Conservation (phyloP, 306 rosid species). For the Citrullus colocynthis region DNA sequence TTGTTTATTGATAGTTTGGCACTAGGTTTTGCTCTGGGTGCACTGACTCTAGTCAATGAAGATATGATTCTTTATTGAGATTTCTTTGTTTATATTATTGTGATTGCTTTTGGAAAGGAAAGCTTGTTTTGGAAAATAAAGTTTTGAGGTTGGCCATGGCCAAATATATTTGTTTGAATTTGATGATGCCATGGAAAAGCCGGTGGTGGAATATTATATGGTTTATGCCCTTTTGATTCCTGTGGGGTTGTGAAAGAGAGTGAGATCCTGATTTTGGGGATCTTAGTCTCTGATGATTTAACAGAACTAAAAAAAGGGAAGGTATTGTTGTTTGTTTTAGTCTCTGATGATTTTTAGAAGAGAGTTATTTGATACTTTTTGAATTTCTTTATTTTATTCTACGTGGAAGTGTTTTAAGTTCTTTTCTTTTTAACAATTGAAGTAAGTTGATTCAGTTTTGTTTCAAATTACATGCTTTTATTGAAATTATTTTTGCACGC, state of each 20-base stretch:
- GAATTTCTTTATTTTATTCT: too few relatives aligned
- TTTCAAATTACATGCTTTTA: too few relatives aligned
- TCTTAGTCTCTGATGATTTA: background rate
- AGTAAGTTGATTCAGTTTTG: too few relatives aligned
- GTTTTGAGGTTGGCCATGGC: too few relatives aligned
- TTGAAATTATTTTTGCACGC: too few relatives aligned
- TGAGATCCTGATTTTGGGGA: background rate
- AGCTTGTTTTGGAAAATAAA: background rate
- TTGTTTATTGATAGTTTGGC: background rate
- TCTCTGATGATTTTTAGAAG: too few relatives aligned
- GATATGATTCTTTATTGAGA: background rate
- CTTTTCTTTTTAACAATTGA: too few relatives aligned
- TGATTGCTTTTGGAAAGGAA: background rate
- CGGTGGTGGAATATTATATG: background rate
- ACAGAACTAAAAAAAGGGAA: background rate
- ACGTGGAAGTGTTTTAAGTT: too few relatives aligned
- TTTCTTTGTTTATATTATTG: background rate
- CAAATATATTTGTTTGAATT: too few relatives aligned
- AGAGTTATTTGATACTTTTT: too few relatives aligned
- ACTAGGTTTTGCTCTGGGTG: background rate
- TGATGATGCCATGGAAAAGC: background rate
- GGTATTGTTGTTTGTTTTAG: background rate
- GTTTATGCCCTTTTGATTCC: background rate
- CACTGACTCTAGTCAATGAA: background rate
- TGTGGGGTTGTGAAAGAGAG: too few relatives aligned